Base-by-base conservation (phyloP, 441 rosid species). In the Pelargonium australe region DNA sequence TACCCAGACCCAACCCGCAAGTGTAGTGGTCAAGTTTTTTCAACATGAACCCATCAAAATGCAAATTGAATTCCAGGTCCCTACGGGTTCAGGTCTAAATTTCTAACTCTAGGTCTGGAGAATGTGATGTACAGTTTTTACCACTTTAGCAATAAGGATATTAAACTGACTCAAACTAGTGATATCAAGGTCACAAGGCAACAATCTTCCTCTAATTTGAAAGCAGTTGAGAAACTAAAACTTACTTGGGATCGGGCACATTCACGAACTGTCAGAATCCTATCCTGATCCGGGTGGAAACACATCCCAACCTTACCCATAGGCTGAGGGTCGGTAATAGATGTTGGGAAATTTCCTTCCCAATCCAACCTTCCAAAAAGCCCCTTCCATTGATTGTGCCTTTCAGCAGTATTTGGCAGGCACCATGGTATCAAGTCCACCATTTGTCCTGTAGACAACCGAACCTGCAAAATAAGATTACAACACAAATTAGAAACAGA, bases 261-360 rank as follows among this genome's bases (percentile, higher is more conserved):
- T 81, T 93, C 97, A 11, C 97, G 96, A 69, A 90, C 97, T 0
- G 92, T 84, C 41, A 90, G 66, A n/a, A 93, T 90, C 57, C 98
- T 75, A 69, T 90, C 96, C 80, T 93, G 97, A 1, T 89, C 96
- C 6, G 98, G 98, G 76, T 90, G 92, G 73, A 93, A 90, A 64
- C 98, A 93, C 89, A 89, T 83, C 62, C 98, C 98, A 8, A 93
- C 97, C 78, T 85, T 90, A 31, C 98, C 97, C 91, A 86, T 89
- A 0, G 97, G 98, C 68, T 90, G 91, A 75, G 98, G 98, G 69
- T 90, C 95, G 1, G 92, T 93, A n/a, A 87, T 69, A 0, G 96
- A 93, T 66, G 98, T 93, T 2, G 96, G 98, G 71, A 93, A 90
- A 72, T 93, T 90, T 1, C 98, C 98, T 74, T 89, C 84, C 98